These are phyloP conservation scores for Bidens hawaiensis DNA, from an alignment of 140 eudicot genomes.

Conservation along the genomic window DNA sequence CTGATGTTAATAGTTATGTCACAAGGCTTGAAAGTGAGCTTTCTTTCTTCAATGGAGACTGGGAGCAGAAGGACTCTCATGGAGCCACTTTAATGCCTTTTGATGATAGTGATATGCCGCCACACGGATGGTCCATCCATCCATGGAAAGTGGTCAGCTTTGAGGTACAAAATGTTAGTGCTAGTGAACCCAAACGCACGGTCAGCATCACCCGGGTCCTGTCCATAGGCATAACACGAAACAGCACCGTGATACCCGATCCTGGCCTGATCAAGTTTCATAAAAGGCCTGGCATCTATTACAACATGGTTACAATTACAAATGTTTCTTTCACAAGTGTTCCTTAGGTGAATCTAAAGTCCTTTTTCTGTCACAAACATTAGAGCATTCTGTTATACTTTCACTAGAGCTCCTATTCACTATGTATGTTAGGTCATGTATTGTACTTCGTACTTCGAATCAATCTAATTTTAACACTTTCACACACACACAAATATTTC, in stretches of 20 bases:
- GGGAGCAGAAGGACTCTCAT: slow-evolving; percentile 32
- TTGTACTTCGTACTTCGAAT: too few relatives aligned
- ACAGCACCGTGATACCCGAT: slow-evolving; percentile 13
- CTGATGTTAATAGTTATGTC: not conserved
- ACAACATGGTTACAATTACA: too few relatives aligned
- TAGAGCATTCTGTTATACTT: too few relatives aligned
- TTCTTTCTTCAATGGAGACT: slow-evolving; percentile 41
- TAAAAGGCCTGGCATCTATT: slow-evolving; percentile 28
- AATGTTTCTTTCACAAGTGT: too few relatives aligned
- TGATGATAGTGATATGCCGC: slow-evolving; percentile 39
- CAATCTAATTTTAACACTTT: too few relatives aligned
- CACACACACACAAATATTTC: too few relatives aligned
- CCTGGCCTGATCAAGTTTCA: slow-evolving; percentile 14
- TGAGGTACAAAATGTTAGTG: slow-evolving; percentile 31
- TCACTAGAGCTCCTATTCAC: too few relatives aligned
- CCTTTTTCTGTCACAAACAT: too few relatives aligned
- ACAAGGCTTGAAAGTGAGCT: slow-evolving; percentile 25
- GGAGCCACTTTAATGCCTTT: slow-evolving; percentile 46
- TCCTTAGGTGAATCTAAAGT: too few relatives aligned
- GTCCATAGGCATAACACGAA: slow-evolving; percentile 43
- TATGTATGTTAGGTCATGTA: too few relatives aligned
- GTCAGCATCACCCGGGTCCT: slow-evolving; percentile 28
- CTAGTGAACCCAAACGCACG: slow-evolving; percentile 13
- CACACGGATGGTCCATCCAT: not conserved
- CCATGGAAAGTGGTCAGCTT: slow-evolving; percentile 43